Conservation (phyloP, 2,329 filamentous ascomycete species). For the Colletotrichum brevisporum region DNA sequence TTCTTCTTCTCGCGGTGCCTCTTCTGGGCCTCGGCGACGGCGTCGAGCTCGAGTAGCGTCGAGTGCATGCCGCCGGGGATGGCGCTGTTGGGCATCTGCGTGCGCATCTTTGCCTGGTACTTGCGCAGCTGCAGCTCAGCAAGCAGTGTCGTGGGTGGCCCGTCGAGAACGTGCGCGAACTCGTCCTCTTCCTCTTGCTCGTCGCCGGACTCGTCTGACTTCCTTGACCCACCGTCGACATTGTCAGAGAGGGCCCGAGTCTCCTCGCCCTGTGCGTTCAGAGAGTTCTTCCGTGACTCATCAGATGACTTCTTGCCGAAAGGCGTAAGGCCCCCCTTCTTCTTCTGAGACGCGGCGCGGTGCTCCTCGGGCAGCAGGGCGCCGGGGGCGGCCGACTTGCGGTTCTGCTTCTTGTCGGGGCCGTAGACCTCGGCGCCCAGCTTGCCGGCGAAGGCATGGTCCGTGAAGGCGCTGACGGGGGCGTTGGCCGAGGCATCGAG, state of each 20-base stretch:
- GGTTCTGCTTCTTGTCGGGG: conserved; percentile 59
- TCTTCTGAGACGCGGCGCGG: conserved; percentile 54
- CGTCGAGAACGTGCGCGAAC: conserved; percentile 61
- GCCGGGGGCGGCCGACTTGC: conserved; percentile 51
- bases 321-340: conserved; percentile 64
- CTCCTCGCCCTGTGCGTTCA: conserved; percentile 43
- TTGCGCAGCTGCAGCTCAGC: conserved; percentile 95
- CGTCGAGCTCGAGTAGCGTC: conserved; percentile 91
- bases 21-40: conserved; percentile 87
- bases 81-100: conserved; percentile 73
- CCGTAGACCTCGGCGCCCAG: conserved; percentile 84
- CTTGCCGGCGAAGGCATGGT: conserved; percentile 86
- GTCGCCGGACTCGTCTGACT: conserved; percentile 45
- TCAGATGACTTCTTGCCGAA: conserved; percentile 56
- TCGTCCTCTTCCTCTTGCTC: conserved; percentile 54
- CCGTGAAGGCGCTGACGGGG: conserved; percentile 91
- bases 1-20: conserved; percentile 80
- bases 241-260: conserved; percentile 45
- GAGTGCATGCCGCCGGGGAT: conserved; percentile 87
- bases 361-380: conserved; percentile 43
- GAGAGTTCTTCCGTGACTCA: conserved; percentile 34
- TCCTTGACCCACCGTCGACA: conserved; percentile 48
- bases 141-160: conserved; percentile 88
- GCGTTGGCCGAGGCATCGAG: conserved; percentile 90
- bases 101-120: conserved; percentile 86